Percentiles rank a stretch among this genome's conserved stretches.
Conservation (phyloP, 2,329 filamentous ascomycete species). For the Grosmannia huntii region DNA sequence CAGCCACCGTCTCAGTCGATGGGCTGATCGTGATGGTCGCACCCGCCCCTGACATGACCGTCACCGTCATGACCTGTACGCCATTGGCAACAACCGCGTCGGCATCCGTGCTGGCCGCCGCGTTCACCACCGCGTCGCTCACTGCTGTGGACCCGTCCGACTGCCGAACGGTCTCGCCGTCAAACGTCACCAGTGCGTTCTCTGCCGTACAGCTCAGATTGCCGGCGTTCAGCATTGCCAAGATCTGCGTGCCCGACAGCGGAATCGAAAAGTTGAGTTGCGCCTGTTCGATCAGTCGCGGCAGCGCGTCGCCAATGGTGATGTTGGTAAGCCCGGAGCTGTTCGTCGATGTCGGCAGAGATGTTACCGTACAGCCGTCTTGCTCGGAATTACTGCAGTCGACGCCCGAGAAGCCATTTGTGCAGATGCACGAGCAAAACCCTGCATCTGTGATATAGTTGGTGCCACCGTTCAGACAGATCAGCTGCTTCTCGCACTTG, state of each 20-base stretch:
- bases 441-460: slow-evolving; percentile 51
- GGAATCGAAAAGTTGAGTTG: slow-evolving; percentile 61
- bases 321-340: slow-evolving; percentile 44
- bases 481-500: slow-evolving; percentile 47
- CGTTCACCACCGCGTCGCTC: background rate
- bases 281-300: slow-evolving; percentile 55
- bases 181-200: slow-evolving; percentile 80
- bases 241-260: slow-evolving; percentile 54
- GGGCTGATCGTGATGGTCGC: background rate
- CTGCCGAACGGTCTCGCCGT: slow-evolving; percentile 35
- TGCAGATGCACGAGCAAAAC: slow-evolving; percentile 75
- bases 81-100: slow-evolving; percentile 4
- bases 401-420: slow-evolving; percentile 65
- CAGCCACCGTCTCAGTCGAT: background rate
- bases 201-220: slow-evolving; percentile 72
- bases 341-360: slow-evolving; percentile 20
- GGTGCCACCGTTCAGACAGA: slow-evolving; percentile 70
- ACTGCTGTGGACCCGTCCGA: slow-evolving; percentile 14
- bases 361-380: slow-evolving; percentile 40
- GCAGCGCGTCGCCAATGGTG: slow-evolving; percentile 69
- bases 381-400: slow-evolving; percentile 35
- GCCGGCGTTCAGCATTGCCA: slow-evolving; percentile 62
- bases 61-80: slow-evolving; percentile 10
- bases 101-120: background rate
- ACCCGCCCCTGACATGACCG: slow-evolving; percentile 1